phyloP scores from a whole-genome alignment of 306 rosid species.

The Quercus mongolica region DNA sequence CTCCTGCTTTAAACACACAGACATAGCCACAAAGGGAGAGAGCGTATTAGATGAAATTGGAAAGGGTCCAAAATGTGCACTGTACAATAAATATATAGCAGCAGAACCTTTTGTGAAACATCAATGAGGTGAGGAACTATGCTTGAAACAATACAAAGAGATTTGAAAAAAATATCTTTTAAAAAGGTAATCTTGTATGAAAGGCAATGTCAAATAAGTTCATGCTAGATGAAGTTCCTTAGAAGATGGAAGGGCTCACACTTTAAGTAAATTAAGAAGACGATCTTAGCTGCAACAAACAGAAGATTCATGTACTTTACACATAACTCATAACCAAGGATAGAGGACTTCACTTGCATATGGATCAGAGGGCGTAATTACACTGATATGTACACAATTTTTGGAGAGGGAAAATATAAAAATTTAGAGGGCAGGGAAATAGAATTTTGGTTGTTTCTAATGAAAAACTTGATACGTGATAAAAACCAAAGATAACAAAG shows the following conservation, averaged over 20 bases:
- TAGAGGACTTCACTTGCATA: not conserved
- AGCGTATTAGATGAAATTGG: too few relatives aligned
- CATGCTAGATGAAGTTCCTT: not conserved
- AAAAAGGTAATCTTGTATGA: not conserved
- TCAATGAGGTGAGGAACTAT: not conserved
- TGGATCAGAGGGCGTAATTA: not conserved
- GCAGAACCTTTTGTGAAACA: too few relatives aligned
- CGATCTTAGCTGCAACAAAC: not conserved
- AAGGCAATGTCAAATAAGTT: not conserved
- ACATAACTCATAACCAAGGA: not conserved
- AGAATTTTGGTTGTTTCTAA: too few relatives aligned
- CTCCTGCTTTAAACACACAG: too few relatives aligned
- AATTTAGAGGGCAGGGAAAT: too few relatives aligned
- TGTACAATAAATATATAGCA: too few relatives aligned
- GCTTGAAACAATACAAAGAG: not conserved
- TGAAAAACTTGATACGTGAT: too few relatives aligned
- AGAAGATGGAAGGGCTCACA: not conserved
- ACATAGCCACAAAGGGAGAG: too few relatives aligned
- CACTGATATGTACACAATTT: too few relatives aligned
- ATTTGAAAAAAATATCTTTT: not conserved
- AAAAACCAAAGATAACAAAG: too few relatives aligned
- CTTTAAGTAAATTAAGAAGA: not conserved
- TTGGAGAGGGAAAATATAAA: too few relatives aligned
- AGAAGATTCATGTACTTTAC: not conserved
- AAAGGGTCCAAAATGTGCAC: too few relatives aligned